Percentiles rank a stretch among this genome's conserved stretches.
Evolutionary conservation across 1,284 basidiomycete species (phyloP).

Genomic region (Puccinia horiana): DNA sequence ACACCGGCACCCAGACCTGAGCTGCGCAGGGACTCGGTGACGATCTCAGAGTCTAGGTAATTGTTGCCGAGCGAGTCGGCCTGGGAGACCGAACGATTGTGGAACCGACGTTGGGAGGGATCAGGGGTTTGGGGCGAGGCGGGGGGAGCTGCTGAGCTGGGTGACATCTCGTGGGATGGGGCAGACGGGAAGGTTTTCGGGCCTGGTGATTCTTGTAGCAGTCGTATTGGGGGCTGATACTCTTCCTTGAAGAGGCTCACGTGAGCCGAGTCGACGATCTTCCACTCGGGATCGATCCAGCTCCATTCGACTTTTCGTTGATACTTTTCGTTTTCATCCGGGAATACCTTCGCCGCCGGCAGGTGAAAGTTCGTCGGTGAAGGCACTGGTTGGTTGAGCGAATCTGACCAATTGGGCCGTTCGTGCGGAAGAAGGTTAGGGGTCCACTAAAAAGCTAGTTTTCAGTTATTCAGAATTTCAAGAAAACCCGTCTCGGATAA

Average conservation of each 20-base stretch:
- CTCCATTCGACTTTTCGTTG: constrained; percentile 54
- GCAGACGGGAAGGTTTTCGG: not conserved
- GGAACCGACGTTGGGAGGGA: not conserved
- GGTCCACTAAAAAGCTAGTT: constrained; percentile 53
- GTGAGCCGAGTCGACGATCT: constrained; percentile 53
- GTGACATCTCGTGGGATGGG: not conserved
- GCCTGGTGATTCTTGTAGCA: not conserved
- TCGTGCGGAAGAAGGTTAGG: constrained; percentile 58
- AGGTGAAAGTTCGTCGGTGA: constrained; percentile 57
- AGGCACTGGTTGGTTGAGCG: constrained; percentile 56
- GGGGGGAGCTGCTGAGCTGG: not conserved
- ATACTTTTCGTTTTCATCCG: constrained; percentile 50
- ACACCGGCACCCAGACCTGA: not conserved
- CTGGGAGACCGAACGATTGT: not conserved
- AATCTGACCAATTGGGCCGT: constrained; percentile 56
- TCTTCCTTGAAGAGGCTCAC: not conserved
- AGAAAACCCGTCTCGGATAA: not conserved
- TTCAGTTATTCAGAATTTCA: not conserved
- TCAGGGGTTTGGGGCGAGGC: not conserved
- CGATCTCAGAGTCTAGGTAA: constrained; percentile 15
- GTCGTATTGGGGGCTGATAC: not conserved
- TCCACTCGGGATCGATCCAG: constrained; percentile 58
- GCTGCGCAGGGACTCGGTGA: not conserved
- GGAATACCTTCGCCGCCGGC: constrained; percentile 53
- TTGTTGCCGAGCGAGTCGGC: not conserved